Evolutionary conservation across 1,284 basidiomycete species (phyloP), one percentile per base, ranked within the genome.

Genomic region (Quambalaria eucalypti): DNA sequence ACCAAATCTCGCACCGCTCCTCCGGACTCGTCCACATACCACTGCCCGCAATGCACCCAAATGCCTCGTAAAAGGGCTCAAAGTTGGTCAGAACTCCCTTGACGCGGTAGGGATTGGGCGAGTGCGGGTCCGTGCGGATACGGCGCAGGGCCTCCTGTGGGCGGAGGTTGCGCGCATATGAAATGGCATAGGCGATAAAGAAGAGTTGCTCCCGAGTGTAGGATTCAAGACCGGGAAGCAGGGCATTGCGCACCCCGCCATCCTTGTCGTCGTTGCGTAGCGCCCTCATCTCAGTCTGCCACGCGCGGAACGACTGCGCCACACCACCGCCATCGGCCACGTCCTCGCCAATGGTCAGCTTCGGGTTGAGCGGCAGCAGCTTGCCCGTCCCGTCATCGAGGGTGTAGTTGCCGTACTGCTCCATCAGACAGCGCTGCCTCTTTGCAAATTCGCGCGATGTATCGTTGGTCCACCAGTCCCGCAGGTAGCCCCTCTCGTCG

Each of bases 301-400:
- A 78, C 2, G 77, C 77, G 23, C 62, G 50, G 63, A 51, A 77
- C 47, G 69, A 68, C 60, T 77, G 76, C 1, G 67, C 71, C 14
- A 78, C 51, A 7, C 77, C 77, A 30, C 77, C 77, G 5, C 62
- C 64, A 55, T 78, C 85, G 59, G 87, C 86, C 83, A 78, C 76
- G 85, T 89, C 59, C 84, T 88, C 87, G 83, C 73, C 68, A 39
- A 65, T 61, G 48, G 80, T 77, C 48, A 80, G 76, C 78, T 86
- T 80, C 69, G 90, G 88, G 74, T 92, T 92, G 44, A 95, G 84
- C 75, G 88, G 83, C 28, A 92, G 56, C 64, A 83, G 81, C 16
- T 87, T 85, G 19, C 91, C 91, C 69, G 87, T 85, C 8, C 85
- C 88, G 68, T 92, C 88, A 51, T 87, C 83, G 49, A 91, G 82